Evolutionary conservation across 371 early-diverging fungal genomes (phyloP), one percentile per base, ranked within the genome.

Genomic region (Lichtheimia ornata): DNA sequence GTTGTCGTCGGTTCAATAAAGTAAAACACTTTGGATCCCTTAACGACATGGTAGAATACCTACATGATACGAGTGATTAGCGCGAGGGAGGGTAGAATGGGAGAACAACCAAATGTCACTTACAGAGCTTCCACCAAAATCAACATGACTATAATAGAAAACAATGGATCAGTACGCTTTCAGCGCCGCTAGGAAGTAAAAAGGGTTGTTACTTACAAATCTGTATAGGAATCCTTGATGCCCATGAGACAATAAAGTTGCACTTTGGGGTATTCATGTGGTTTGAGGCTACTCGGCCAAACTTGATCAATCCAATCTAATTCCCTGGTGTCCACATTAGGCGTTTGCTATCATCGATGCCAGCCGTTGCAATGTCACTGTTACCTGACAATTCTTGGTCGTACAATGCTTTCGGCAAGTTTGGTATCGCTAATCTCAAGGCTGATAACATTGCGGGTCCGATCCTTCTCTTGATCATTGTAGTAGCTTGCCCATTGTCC

Each of bases 201-300:
- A n/a, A n/a, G n/a, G n/a, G n/a, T n/a, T n/a, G n/a, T n/a, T n/a
- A 72, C 86, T 74, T 81, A 90, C 90, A 92, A 92, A 64, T 95
- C 95, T 17, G 95, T 95, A 68, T 90, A 95, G 5, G 92, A 89
- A 52, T 91, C 90, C 66, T 86, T 83, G 24, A 93, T 93, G 51
- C 93, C 89, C 96, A 95, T 95, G 59, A 95, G 74, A 61, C 95
- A 95, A 68, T 95, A 95, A 6, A 93, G 76, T 62, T 94, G 93
- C 0, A 94, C 94, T 62, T 85, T 84, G 18, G 97, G 95, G 60
- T 87, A 92, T 66, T 89, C 91, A 20, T 70, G 68, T 15, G 70
- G 74, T 56, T 77, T 69, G 27, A 80, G 66, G 14, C 83, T 69
- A 7, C 61, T 47, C 2, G 97, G 97, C 97, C 97, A 96, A 65